These are phyloP conservation scores for Cercophora samala DNA, from an alignment of 495 filamentous ascomycete species.

Conservation along the genomic window DNA sequence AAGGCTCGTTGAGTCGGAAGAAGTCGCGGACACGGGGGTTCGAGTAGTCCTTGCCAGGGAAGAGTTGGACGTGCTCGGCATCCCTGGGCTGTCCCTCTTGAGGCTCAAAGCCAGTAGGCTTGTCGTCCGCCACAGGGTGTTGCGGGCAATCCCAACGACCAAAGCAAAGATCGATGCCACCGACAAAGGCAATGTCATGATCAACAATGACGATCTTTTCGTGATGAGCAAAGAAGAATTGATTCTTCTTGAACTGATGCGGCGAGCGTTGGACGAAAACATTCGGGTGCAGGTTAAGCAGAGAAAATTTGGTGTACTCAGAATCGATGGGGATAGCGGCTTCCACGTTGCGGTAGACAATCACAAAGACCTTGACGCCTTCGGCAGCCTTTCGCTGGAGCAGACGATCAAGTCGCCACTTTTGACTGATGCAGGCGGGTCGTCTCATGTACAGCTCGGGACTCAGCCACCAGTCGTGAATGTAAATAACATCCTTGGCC, in stretches of 20 bases:
- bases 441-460: constrained; percentile 95
- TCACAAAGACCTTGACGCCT: constrained; percentile 97
- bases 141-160: constrained; percentile 96
- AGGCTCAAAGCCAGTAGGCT: constrained; percentile 88
- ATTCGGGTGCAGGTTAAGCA: constrained; percentile 94
- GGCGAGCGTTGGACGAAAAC: constrained; percentile 93
- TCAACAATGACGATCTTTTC: constrained; percentile 96
- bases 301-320: constrained; percentile 97
- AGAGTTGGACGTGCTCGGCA: constrained; percentile 90
- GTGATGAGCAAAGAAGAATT: constrained; percentile 99
- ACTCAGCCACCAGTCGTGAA: constrained; percentile 99
- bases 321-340: constrained; percentile 97
- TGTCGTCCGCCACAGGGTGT: constrained; percentile 87
- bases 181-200: constrained; percentile 93
- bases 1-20: constrained; percentile 87
- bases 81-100: constrained; percentile 68
- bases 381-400: constrained; percentile 89
- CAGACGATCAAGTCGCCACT: constrained; percentile 95
- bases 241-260: constrained; percentile 96
- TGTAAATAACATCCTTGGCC: constrained; percentile 97
- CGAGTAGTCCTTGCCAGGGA: constrained; percentile 98
- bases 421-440: constrained; percentile 94
- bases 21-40: constrained; percentile 96
- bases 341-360: constrained; percentile 98
- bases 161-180: constrained; percentile 96